Percentiles rank a stretch among this genome's conserved stretches.
phyloP scores from a whole-genome alignment of 495 filamentous ascomycete species.

The Penicillium desertorum region DNA sequence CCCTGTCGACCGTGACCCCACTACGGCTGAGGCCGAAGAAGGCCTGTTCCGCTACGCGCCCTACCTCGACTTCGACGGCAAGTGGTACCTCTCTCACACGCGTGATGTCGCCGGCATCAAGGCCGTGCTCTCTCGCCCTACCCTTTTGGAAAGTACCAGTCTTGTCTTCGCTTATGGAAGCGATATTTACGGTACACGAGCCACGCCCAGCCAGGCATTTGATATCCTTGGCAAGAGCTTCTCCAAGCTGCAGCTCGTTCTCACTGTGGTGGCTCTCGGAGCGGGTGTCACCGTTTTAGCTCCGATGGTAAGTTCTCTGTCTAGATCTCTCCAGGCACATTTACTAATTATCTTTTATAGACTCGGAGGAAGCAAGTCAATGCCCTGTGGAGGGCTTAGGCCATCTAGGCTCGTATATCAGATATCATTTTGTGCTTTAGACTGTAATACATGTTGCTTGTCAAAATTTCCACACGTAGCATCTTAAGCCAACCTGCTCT shows the following conservation, averaged over 20 bases:
- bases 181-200: slow-evolving; percentile 83
- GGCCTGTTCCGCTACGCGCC: slow-evolving; percentile 76
- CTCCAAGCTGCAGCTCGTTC: slow-evolving; percentile 78
- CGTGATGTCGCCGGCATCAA: slow-evolving; percentile 76
- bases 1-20: slow-evolving; percentile 81
- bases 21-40: slow-evolving; percentile 74
- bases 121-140: slow-evolving; percentile 68
- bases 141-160: slow-evolving; percentile 88
- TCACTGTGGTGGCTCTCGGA: slow-evolving; percentile 75
- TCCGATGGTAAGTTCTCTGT: slow-evolving; percentile 69
- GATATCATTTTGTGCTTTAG: slow-evolving; percentile 4
- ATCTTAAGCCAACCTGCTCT: not conserved
- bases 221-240: slow-evolving; percentile 93
- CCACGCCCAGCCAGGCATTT: slow-evolving; percentile 81
- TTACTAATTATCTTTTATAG: slow-evolving; percentile 27
- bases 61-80: slow-evolving; percentile 79
- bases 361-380: slow-evolving; percentile 46
- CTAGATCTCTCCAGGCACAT: not conserved
- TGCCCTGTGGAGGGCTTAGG: slow-evolving; percentile 39
- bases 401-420: not conserved
- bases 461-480: not conserved
- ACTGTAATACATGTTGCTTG: slow-evolving; percentile 9
- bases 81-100: slow-evolving; percentile 76
- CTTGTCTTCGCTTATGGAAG: slow-evolving; percentile 84
- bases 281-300: slow-evolving; percentile 72